Conservation (phyloP, 2,329 filamentous ascomycete species). For the Fusarium sp. region DNA sequence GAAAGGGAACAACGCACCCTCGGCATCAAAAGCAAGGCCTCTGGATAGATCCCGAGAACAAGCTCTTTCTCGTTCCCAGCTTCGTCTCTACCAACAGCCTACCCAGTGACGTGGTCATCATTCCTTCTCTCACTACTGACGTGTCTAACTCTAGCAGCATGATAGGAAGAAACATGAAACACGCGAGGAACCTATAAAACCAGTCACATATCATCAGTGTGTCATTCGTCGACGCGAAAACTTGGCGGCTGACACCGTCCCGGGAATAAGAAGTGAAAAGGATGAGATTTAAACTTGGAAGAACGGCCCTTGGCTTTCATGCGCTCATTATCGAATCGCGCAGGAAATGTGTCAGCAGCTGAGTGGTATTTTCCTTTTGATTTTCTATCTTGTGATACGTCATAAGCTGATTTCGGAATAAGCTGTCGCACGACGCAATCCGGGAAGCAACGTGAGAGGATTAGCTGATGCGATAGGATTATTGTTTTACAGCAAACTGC, state of each 20-base stretch:
- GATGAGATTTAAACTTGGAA: rapidly evolving
- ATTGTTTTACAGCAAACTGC: background rate
- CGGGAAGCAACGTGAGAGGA: background rate
- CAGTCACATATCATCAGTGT: background rate
- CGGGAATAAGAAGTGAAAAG: rapidly evolving
- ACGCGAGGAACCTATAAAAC: background rate
- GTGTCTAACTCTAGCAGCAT: background rate
- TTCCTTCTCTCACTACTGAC: background rate
- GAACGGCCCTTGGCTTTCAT: background rate
- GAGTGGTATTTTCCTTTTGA: background rate
- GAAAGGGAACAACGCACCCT: background rate
- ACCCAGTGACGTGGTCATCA: background rate
- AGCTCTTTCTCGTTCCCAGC: rapidly evolving
- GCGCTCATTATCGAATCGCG: rapidly evolving
- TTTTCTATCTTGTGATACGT: background rate
- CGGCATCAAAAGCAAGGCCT: rapidly evolving
- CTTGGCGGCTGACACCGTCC: background rate
- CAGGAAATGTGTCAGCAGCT: background rate
- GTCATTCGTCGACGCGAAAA: background rate
- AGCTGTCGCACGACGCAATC: background rate
- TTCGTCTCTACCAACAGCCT: rapidly evolving
- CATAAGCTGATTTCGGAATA: rapidly evolving
- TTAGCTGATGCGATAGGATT: too few species aligned
- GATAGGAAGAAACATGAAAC: slow-evolving; percentile 2
- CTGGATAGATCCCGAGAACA: rapidly evolving